These are phyloP conservation scores for Yamadazyma akitaensis DNA, from an alignment of 805 yeast species.

Conservation along the genomic window DNA sequence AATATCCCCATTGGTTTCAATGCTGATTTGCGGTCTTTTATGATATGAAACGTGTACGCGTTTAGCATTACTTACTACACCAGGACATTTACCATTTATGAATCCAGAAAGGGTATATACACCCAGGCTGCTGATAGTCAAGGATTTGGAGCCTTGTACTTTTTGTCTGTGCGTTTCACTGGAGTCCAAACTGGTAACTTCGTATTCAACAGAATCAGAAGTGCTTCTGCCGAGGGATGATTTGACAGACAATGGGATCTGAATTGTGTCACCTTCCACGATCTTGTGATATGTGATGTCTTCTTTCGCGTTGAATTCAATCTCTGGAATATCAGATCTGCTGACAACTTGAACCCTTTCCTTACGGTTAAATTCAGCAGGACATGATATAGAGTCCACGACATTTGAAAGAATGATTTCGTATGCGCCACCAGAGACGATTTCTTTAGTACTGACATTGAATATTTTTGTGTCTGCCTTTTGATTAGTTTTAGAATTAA, in stretches of 20 bases:
- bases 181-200: slow-evolving; percentile 15
- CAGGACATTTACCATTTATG: slow-evolving; percentile 45
- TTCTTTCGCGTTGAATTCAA: slow-evolving; percentile 25
- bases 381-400: slow-evolving; percentile 75
- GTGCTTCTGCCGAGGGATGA: slow-evolving; percentile 28
- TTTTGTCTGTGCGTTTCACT: background rate
- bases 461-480: slow-evolving; percentile 3
- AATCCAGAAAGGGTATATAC: slow-evolving; percentile 38
- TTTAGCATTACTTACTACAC: slow-evolving; percentile 25
- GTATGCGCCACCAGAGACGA: slow-evolving; percentile 71
- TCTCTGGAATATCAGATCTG: slow-evolving; percentile 62
- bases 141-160: slow-evolving; percentile 2
- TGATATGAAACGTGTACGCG: slow-evolving; percentile 21
- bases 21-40: slow-evolving; percentile 22
- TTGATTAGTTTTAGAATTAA: background rate
- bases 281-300: slow-evolving; percentile 31
- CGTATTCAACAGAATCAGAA: slow-evolving; percentile 33
- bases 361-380: slow-evolving; percentile 56
- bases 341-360: slow-evolving; percentile 58
- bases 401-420: slow-evolving; percentile 60
- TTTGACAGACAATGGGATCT: slow-evolving; percentile 50
- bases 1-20: background rate
- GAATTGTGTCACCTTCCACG: slow-evolving; percentile 58
- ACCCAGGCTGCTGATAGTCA: slow-evolving; percentile 8
- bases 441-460: slow-evolving; percentile 48